Evolutionary conservation across 257 asterid genomes (phyloP).

Genomic region (Striga asiatica): DNA sequence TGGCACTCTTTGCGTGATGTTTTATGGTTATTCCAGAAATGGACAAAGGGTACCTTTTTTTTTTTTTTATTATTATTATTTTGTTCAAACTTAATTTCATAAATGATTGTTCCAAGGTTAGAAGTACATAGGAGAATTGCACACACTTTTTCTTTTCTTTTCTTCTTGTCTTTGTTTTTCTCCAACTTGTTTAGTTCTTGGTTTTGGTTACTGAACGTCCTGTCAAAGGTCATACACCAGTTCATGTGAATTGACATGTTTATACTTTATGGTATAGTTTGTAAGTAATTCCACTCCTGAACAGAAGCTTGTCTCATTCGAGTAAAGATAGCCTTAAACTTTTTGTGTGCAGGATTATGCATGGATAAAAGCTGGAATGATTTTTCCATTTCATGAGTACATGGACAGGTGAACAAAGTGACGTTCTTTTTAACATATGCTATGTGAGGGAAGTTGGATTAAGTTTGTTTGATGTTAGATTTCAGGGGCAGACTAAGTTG

Average conservation of each 20-base stretch:
- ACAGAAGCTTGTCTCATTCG: background rate
- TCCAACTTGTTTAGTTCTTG: too few relatives aligned
- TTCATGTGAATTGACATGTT: conserved; percentile 1
- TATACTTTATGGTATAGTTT: background rate
- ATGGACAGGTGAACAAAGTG: conserved; percentile 53
- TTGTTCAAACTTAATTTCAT: too few relatives aligned
- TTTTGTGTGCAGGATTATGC: conserved; percentile 65
- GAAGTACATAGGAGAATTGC: background rate
- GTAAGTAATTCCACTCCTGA: background rate
- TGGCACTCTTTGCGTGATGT: conserved; percentile 84
- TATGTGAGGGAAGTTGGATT: background rate
- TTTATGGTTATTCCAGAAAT: conserved; percentile 61
- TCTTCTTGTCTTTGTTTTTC: too few relatives aligned
- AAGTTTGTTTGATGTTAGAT: conserved; percentile 36
- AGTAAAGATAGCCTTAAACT: too few relatives aligned
- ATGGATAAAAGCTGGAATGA: conserved; percentile 91
- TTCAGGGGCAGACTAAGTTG: conserved; percentile 87
- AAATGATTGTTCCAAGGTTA: background rate
- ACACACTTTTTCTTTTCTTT: too few relatives aligned
- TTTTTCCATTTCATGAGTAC: conserved; percentile 77
- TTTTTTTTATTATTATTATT: background rate
- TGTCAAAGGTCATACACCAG: background rate
- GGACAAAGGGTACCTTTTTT: conserved; percentile 60
- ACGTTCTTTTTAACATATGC: conserved; percentile 9
- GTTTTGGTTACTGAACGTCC: background rate